These are phyloP conservation scores for Penicillium sp. DNA, from an alignment of 2,329 filamentous ascomycete genomes.

Conservation along the genomic window DNA sequence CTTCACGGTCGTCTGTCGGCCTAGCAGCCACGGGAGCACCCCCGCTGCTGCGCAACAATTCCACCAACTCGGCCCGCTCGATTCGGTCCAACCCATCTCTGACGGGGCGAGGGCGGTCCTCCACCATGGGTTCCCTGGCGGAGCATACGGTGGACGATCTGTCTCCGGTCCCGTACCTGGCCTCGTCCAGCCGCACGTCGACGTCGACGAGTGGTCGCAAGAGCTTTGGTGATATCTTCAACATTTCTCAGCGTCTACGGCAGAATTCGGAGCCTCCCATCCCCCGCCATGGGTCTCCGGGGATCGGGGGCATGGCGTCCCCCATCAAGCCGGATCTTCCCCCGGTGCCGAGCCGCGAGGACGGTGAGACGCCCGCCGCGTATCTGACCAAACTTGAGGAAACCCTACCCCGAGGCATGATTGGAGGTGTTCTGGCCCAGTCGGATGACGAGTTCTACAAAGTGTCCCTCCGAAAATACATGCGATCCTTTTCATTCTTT, in stretches of 20 bases:
- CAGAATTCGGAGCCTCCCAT: slow-evolving; percentile 70
- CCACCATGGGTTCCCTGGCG: slow-evolving; percentile 78
- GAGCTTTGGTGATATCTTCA: slow-evolving; percentile 86
- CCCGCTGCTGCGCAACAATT: slow-evolving; percentile 54
- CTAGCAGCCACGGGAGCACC: slow-evolving; percentile 42
- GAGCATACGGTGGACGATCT: slow-evolving; percentile 64
- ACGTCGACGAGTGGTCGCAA: slow-evolving; percentile 80
- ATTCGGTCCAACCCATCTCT: slow-evolving; percentile 48
- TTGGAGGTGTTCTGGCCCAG: slow-evolving; percentile 80
- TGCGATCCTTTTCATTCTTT: slow-evolving; percentile 91
- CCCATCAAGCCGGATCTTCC: slow-evolving; percentile 61
- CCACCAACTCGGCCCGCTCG: slow-evolving; percentile 62
- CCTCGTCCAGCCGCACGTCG: slow-evolving; percentile 59
- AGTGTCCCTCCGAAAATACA: slow-evolving; percentile 84
- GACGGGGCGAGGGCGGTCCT: slow-evolving; percentile 66
- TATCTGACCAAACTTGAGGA: slow-evolving; percentile 82
- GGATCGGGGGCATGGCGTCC: slow-evolving; percentile 56
- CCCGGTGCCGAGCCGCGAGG: slow-evolving; percentile 68
- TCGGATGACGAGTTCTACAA: slow-evolving; percentile 77
- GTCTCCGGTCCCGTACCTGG: slow-evolving; percentile 58
- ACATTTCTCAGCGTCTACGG: slow-evolving; percentile 65
- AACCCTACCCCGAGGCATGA: slow-evolving; percentile 69
- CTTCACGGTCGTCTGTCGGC: slow-evolving; percentile 49
- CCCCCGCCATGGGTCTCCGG: slow-evolving; percentile 59
- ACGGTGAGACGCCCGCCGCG: slow-evolving; percentile 83